phyloP scores from a whole-genome alignment of 2,329 filamentous ascomycete species.

The Sclerotinia nivalis region DNA sequence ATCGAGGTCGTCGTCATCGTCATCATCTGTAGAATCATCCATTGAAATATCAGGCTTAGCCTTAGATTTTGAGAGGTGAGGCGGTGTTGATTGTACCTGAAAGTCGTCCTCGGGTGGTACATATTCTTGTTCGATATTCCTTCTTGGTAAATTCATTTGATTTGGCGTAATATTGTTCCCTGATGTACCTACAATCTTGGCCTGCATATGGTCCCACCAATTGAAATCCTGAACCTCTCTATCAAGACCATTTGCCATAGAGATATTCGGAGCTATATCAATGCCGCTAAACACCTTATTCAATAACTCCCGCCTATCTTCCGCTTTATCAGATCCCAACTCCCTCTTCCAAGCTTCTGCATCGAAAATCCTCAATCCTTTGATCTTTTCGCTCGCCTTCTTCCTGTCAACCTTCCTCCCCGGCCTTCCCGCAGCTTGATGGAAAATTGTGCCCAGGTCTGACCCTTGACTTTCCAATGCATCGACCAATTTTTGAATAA shows the following conservation, averaged over 20 bases:
- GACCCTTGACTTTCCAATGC: constrained; percentile 53
- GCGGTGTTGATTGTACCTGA: constrained; percentile 40
- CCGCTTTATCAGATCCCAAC: constrained; percentile 17
- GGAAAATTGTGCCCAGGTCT: constrained; percentile 54
- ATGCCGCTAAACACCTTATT: constrained; percentile 31
- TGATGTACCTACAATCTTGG: constrained; percentile 32
- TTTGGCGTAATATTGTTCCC: constrained; percentile 26
- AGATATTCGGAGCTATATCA: background rate
- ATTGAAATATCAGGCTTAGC: constrained; percentile 16
- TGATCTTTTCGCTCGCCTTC: constrained; percentile 43
- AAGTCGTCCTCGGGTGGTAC: constrained; percentile 34
- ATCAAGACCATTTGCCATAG: constrained; percentile 12
- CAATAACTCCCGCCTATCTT: constrained; percentile 29
- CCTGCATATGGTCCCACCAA: constrained; percentile 39
- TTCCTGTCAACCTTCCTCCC: constrained; percentile 45
- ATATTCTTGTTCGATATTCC: background rate
- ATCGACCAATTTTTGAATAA: constrained; percentile 56
- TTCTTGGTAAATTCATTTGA: background rate
- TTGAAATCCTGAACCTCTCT: background rate
- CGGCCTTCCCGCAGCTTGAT: constrained; percentile 43
- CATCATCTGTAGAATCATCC: constrained; percentile 33
- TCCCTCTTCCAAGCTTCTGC: constrained; percentile 32
- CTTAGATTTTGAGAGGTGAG: constrained; percentile 25
- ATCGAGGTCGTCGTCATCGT: constrained; percentile 38
- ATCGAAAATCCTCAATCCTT: constrained; percentile 52